Conservation (phyloP, 805 yeast species). For the Komagataella pseudopastoris region DNA sequence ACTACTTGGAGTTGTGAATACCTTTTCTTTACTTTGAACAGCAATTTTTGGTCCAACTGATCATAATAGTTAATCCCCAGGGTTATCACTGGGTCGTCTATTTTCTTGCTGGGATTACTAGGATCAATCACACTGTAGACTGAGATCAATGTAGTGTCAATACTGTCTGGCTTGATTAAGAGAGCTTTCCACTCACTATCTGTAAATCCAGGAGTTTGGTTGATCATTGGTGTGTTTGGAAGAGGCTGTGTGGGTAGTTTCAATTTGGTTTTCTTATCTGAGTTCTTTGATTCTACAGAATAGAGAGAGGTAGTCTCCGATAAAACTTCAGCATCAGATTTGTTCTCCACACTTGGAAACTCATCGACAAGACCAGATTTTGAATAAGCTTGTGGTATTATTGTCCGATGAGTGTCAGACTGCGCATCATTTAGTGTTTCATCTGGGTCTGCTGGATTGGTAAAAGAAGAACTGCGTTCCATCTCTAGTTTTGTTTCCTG, state of each 20-base stretch:
- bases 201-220: background rate
- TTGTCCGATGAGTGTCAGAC: background rate
- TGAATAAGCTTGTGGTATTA: background rate
- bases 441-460: background rate
- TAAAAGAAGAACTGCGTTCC: background rate
- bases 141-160: conserved; percentile 16
- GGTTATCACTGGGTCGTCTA: conserved; percentile 46
- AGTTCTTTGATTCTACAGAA: background rate
- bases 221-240: background rate
- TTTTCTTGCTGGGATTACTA: conserved; percentile 18
- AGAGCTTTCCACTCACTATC: background rate
- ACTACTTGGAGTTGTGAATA: conserved; percentile 45
- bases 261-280: background rate
- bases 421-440: background rate
- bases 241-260: background rate
- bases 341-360: background rate
- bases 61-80: conserved; percentile 53
- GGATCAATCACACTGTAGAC: conserved; percentile 18
- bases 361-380: background rate
- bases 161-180: conserved; percentile 8
- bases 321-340: background rate
- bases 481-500: background rate
- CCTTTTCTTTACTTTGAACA: conserved; percentile 59
- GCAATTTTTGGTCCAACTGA: conserved; percentile 38
- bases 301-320: background rate